Evolutionary conservation across 2,329 filamentous ascomycete genomes (phyloP).

Genomic region (Capronia coronata): DNA sequence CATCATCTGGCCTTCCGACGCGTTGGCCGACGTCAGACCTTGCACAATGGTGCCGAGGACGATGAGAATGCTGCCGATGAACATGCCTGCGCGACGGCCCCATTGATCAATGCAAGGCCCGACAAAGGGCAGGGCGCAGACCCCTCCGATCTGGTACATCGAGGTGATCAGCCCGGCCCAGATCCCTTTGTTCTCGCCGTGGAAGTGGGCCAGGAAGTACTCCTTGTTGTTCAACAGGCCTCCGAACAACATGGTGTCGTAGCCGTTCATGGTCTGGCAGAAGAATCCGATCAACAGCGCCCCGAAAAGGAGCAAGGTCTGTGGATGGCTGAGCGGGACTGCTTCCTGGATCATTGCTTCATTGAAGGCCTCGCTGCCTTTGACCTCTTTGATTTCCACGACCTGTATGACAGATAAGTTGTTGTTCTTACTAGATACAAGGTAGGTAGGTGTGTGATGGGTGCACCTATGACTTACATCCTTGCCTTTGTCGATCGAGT

Average conservation of each 20-base stretch:
- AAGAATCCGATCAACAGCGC: conserved; percentile 35
- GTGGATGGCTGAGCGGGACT: conserved; percentile 8
- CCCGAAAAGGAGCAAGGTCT: conserved; percentile 22
- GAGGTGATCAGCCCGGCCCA: conserved; percentile 42
- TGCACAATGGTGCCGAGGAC: conserved; percentile 48
- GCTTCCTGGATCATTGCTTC: conserved; percentile 52
- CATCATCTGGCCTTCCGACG: conserved; percentile 47
- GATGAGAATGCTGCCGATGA: conserved; percentile 49
- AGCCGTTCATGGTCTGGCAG: conserved; percentile 52
- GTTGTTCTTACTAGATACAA: too few relatives aligned
- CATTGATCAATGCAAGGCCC: conserved; percentile 43
- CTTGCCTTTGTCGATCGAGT: conserved; percentile 18
- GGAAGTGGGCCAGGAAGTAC: conserved; percentile 39
- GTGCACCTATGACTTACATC: conserved; percentile 21
- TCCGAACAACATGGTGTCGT: conserved; percentile 53
- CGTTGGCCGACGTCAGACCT: conserved; percentile 39
- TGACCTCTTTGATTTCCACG: conserved; percentile 39
- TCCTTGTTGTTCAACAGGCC: conserved; percentile 45
- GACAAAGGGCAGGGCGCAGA: conserved; percentile 43
- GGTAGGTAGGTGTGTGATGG: too few relatives aligned
- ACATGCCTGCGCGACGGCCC: conserved; percentile 52
- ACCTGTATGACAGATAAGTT: conserved; percentile 16
- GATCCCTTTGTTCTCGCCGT: conserved; percentile 37
- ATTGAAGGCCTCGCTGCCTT: conserved; percentile 49
- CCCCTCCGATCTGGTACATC: conserved; percentile 46